These are phyloP conservation scores for Metarhizium humberi DNA, from an alignment of 2,329 filamentous ascomycete genomes.

Conservation along the genomic window DNA sequence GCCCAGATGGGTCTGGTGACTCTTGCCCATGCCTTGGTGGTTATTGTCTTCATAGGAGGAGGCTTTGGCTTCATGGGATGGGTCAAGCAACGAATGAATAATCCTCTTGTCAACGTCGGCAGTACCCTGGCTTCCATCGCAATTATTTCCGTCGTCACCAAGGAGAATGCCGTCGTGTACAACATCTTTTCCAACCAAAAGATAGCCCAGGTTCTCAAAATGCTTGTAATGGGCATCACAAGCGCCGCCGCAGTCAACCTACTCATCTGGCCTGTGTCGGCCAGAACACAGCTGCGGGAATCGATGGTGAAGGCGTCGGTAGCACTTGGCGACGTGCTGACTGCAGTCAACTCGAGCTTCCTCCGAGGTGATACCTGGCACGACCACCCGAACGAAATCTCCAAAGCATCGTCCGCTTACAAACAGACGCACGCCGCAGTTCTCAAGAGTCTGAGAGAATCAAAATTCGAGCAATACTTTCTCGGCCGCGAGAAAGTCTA, in stretches of 20 bases:
- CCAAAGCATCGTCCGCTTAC: slow-evolving; percentile 36
- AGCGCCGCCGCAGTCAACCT: slow-evolving; percentile 62
- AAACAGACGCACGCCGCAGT: slow-evolving; percentile 35
- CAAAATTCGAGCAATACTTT: slow-evolving; percentile 76
- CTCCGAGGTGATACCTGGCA: slow-evolving; percentile 47
- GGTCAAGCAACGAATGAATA: slow-evolving; percentile 66
- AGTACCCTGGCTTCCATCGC: slow-evolving; percentile 76
- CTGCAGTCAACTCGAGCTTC: slow-evolving; percentile 69
- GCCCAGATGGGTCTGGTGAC: slow-evolving; percentile 53
- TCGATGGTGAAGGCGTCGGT: slow-evolving; percentile 65
- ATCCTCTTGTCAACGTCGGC: slow-evolving; percentile 69
- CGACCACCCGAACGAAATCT: slow-evolving; percentile 3
- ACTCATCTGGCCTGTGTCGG: slow-evolving; percentile 65
- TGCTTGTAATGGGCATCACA: slow-evolving; percentile 67
- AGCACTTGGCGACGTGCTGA: slow-evolving; percentile 67
- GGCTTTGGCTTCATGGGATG: slow-evolving; percentile 76
- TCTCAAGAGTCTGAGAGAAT: slow-evolving; percentile 69
- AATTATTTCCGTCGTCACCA: slow-evolving; percentile 76
- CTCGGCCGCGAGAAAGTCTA: slow-evolving; percentile 69
- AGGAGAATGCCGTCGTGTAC: slow-evolving; percentile 72
- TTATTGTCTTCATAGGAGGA: slow-evolving; percentile 71
- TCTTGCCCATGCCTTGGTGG: slow-evolving; percentile 64
- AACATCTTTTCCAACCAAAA: slow-evolving; percentile 63
- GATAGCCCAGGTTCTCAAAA: slow-evolving; percentile 50
- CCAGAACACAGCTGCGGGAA: slow-evolving; percentile 57